Conservation (phyloP, 257 asterid species). For the Cruciata laevipes region DNA sequence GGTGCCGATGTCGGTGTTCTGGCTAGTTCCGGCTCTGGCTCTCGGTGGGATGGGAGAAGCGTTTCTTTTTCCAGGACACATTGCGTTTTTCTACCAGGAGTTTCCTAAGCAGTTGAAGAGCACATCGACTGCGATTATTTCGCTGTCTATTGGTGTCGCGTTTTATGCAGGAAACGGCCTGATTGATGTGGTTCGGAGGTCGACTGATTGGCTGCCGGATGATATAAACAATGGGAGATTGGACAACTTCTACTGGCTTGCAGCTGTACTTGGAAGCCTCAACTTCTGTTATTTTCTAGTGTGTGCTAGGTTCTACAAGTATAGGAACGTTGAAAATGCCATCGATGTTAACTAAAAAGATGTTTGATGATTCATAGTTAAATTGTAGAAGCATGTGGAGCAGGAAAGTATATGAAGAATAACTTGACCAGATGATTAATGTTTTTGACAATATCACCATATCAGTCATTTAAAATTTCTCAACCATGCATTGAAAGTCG, state of each 20-base stretch:
- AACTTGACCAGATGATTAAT: neutral
- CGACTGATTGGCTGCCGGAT: slow-evolving; percentile 19
- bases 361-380: too few species aligned
- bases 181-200: slow-evolving; percentile 6
- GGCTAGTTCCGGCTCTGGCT: slow-evolving; percentile 45
- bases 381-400: too few species aligned
- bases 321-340: slow-evolving; percentile 7
- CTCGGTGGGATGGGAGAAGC: slow-evolving; percentile 56
- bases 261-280: neutral
- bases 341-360: too few species aligned
- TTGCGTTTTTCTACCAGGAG: slow-evolving; percentile 52
- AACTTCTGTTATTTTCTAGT: slow-evolving; percentile 14
- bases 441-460: too few species aligned
- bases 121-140: slow-evolving; percentile 51
- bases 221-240: slow-evolving; percentile 9
- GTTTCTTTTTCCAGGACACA: slow-evolving; percentile 52
- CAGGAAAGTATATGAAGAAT: too few species aligned
- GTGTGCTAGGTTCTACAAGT: slow-evolving; percentile 14
- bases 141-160: slow-evolving; percentile 35
- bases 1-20: slow-evolving; percentile 37
- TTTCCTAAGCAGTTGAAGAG: slow-evolving; percentile 45
- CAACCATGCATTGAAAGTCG: too few species aligned
- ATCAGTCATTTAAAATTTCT: too few species aligned
- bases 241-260: slow-evolving; percentile 15
- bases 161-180: slow-evolving; percentile 10